Conservation (phyloP, 495 filamentous ascomycete genomes). For the Neurospora sp. region DNA sequence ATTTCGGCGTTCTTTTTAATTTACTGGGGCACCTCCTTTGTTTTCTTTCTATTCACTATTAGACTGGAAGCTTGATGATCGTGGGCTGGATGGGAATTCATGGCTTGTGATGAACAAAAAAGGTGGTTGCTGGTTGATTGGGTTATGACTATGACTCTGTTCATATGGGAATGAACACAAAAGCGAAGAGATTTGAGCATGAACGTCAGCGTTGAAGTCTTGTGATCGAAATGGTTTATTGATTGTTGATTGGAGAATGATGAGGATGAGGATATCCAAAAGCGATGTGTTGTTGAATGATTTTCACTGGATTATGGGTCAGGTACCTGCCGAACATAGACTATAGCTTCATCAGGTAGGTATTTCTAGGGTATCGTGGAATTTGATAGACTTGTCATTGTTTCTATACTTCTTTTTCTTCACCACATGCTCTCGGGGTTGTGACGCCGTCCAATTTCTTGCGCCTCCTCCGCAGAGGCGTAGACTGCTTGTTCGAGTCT, state of each 20-base stretch:
- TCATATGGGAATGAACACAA: background rate
- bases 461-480: too few relatives aligned
- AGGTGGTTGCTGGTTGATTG: background rate
- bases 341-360: background rate
- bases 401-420: background rate
- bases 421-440: background rate
- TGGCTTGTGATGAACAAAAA: background rate
- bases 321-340: background rate
- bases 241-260: background rate
- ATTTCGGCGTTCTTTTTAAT: background rate
- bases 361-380: background rate
- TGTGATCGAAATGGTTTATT: background rate
- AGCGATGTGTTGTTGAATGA: background rate
- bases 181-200: background rate
- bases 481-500: too few relatives aligned
- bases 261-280: background rate
- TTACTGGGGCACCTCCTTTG: background rate
- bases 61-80: background rate
- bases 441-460: too few relatives aligned
- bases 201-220: background rate
- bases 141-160: background rate
- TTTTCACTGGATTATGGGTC: background rate
- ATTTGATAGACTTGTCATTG: background rate
- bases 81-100: background rate
- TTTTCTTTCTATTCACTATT: background rate